Evolutionary conservation across 768 basidiomycete genomes (phyloP).

Genomic region (Cystofilobasidium ferigula): DNA sequence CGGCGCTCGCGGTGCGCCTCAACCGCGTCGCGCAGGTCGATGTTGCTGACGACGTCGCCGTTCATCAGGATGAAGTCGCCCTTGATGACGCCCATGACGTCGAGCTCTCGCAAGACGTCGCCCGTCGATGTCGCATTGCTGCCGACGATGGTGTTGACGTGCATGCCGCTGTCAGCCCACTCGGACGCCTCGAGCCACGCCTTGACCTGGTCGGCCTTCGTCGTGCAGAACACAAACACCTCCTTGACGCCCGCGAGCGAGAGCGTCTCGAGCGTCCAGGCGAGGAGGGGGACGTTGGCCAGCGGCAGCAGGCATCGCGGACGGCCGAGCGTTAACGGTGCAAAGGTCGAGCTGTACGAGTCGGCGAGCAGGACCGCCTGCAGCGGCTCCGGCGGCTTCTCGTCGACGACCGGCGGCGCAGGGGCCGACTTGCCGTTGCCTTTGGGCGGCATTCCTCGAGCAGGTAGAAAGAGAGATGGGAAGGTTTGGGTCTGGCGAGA

Average conservation of each 20-base stretch:
- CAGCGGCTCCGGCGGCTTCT: slow-evolving; percentile 67
- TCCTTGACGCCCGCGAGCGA: slow-evolving; percentile 91
- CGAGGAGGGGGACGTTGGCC: slow-evolving; percentile 82
- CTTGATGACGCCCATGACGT: slow-evolving; percentile 33
- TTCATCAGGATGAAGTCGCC: slow-evolving; percentile 39
- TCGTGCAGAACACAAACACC: slow-evolving; percentile 88
- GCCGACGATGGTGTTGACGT: slow-evolving; percentile 72
- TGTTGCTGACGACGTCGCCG: slow-evolving; percentile 64
- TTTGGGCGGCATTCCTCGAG: slow-evolving; percentile 54
- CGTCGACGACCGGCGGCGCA: slow-evolving; percentile 51
- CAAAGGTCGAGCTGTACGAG: slow-evolving; percentile 86
- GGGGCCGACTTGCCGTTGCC: slow-evolving; percentile 24
- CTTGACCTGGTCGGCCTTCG: slow-evolving; percentile 76
- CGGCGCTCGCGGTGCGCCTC: slow-evolving; percentile 76
- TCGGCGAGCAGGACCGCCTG: slow-evolving; percentile 95
- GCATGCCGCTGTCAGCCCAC: slow-evolving; percentile 39
- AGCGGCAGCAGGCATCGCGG: slow-evolving; percentile 80
- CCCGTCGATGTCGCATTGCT: slow-evolving; percentile 42
- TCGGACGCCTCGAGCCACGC: slow-evolving; percentile 58
- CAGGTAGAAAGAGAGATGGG: background rate
- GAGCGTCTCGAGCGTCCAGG: slow-evolving; percentile 94
- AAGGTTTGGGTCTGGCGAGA: background rate
- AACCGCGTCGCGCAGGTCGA: slow-evolving; percentile 80
- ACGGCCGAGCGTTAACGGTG: slow-evolving; percentile 59
- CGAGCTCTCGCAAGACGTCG: slow-evolving; percentile 38